Conservation (phyloP, 257 asterid genomes). For the Solanum dulcamara region DNA sequence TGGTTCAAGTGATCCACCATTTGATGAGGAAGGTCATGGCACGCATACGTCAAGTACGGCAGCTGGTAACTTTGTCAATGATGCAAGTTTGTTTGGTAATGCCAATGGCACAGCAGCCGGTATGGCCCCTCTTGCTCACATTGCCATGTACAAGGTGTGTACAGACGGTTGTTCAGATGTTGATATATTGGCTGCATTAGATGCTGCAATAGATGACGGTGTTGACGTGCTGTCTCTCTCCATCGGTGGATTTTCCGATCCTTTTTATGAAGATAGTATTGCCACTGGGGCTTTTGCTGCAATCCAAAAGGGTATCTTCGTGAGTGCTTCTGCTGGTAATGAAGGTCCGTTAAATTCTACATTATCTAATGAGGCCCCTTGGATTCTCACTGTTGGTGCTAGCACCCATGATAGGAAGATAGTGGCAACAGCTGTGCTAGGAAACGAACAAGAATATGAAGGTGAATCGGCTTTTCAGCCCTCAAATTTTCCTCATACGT, state of each 20-base stretch:
- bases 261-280: constrained; percentile 3
- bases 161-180: not conserved
- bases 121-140: constrained; percentile 11
- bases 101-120: constrained; percentile 33
- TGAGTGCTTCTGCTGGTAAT: constrained; percentile 9
- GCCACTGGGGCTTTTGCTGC: constrained; percentile 12
- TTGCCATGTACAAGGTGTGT: constrained; percentile 17
- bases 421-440: not conserved
- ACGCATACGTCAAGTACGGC: constrained; percentile 29
- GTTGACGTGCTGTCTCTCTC: constrained; percentile 13
- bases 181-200: constrained; percentile 13
- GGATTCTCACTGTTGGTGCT: constrained; percentile 18
- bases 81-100: constrained; percentile 15
- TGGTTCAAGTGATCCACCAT: constrained; percentile 3
- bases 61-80: constrained; percentile 24
- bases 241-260: not conserved
- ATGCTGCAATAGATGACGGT: constrained; percentile 8
- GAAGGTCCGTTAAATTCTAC: not conserved
- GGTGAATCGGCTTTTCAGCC: constrained; percentile 14
- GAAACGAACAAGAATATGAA: not conserved
- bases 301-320: constrained; percentile 2
- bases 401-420: constrained; percentile 15
- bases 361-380: constrained; percentile 13
- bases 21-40: constrained; percentile 27
- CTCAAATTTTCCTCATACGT: not conserved